These are phyloP conservation scores for Gracilaria caudata DNA, from an alignment of 23 red algal species.

Conservation along the genomic window DNA sequence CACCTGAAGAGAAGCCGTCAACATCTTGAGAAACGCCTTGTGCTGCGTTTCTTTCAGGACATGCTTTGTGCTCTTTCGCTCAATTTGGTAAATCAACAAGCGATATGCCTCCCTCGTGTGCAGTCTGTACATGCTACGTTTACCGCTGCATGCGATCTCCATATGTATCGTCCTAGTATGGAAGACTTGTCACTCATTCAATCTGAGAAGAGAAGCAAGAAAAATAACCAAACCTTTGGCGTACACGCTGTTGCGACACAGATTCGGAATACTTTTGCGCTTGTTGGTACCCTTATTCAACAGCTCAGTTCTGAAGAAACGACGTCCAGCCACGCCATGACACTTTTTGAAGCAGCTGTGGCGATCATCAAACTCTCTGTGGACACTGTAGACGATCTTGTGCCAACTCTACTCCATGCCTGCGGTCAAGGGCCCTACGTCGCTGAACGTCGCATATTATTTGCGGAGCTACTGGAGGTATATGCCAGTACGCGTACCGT, in stretches of 20 bases:
- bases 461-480: background rate
- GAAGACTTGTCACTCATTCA: background rate
- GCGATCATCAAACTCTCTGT: background rate
- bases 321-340: background rate
- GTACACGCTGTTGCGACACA: background rate
- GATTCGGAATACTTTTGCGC: background rate
- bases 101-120: background rate
- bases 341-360: background rate
- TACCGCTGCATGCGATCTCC: background rate
- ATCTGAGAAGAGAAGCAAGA: background rate
- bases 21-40: background rate
- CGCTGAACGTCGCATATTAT: background rate
- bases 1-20: background rate
- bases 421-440: background rate
- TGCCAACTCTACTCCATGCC: background rate
- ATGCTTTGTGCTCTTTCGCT: background rate
- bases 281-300: background rate
- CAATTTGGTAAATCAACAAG: background rate
- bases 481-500: background rate
- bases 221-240: background rate
- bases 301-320: background rate
- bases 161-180: conserved; percentile 12
- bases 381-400: background rate
- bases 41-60: conserved; percentile 13
- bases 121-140: background rate